Percentiles rank a stretch among this genome's conserved stretches.
These are phyloP conservation scores for Persicaria maculosa DNA, from an alignment of 148 eudicot genomes.

Conservation along the genomic window DNA sequence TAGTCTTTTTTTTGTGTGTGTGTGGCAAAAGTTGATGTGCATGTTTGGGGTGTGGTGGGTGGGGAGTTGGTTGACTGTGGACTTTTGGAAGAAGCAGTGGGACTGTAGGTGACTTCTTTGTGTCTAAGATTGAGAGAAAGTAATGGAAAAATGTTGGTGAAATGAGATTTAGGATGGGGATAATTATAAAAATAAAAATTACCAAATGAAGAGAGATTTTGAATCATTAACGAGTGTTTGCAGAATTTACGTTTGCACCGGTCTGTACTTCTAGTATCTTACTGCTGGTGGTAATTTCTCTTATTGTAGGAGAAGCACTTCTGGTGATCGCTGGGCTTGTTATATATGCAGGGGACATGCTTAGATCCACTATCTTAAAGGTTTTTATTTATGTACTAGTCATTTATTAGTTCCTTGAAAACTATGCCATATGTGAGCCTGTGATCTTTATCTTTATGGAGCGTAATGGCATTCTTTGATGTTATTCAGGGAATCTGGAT, in stretches of 20 bases:
- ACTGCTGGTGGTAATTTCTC: background rate
- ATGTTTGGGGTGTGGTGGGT: background rate
- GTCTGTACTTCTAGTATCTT: background rate
- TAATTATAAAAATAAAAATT: background rate
- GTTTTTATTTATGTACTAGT: constrained; percentile 22
- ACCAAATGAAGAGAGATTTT: background rate
- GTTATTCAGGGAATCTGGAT: constrained; percentile 33
- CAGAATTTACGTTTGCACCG: background rate
- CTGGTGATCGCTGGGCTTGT: constrained; percentile 78
- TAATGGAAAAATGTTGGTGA: background rate
- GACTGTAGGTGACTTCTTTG: background rate
- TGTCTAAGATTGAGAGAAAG: background rate
- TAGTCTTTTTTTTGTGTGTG: background rate
- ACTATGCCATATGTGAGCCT: background rate
- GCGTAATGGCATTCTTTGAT: constrained; percentile 15
- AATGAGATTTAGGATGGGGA: background rate
- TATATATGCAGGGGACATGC: constrained; percentile 76
- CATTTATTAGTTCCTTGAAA: background rate
- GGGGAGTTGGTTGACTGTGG: background rate
- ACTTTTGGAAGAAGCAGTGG: background rate
- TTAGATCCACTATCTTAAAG: constrained; percentile 53
- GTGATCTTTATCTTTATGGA: background rate
- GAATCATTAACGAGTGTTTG: background rate
- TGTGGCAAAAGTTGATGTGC: background rate
- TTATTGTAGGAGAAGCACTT: constrained; percentile 75